Evolutionary conservation across 2,329 filamentous ascomycete genomes (phyloP).

Genomic region (Metarhizium brunneum): DNA sequence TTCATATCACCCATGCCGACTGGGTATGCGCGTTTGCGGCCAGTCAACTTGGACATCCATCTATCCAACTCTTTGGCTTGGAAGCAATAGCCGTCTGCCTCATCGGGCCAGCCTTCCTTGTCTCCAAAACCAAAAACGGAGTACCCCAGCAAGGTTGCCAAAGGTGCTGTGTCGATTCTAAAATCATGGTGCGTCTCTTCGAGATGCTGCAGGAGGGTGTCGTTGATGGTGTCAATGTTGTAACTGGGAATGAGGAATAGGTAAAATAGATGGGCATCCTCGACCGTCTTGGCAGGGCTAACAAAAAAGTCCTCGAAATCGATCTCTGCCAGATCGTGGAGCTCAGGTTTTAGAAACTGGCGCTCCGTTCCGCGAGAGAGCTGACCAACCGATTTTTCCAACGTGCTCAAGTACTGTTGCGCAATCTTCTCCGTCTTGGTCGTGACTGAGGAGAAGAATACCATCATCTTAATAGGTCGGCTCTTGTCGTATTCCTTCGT

Average conservation of each 20-base stretch:
- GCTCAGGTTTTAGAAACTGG: constrained; percentile 46
- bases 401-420: constrained; percentile 46
- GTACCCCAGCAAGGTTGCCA: constrained; percentile 72
- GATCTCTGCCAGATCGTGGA: constrained; percentile 73
- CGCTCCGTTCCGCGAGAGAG: constrained; percentile 30
- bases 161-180: constrained; percentile 80
- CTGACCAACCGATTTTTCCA: constrained; percentile 43
- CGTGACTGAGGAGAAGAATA: constrained; percentile 88
- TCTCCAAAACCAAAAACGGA: constrained; percentile 93
- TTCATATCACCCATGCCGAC: constrained; percentile 83
- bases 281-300: constrained; percentile 52
- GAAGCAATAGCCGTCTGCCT: constrained; percentile 84
- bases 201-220: constrained; percentile 78
- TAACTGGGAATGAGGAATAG: constrained; percentile 81
- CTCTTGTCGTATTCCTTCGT: constrained; percentile 20
- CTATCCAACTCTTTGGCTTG: constrained; percentile 85
- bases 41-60: constrained; percentile 95
- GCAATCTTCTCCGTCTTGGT: constrained; percentile 72
- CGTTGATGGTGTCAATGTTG: constrained; percentile 88
- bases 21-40: constrained; percentile 76
- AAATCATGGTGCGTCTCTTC: constrained; percentile 95
- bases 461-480: constrained; percentile 56
- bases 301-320: constrained; percentile 94
- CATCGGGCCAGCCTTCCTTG: constrained; percentile 82
- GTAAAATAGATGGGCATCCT: constrained; percentile 63